Percentiles rank a stretch among this genome's conserved stretches.
These are phyloP conservation scores for Hemisphaericaspora xylanilytica DNA, from an alignment of 1,139 yeast species.

Conservation along the genomic window DNA sequence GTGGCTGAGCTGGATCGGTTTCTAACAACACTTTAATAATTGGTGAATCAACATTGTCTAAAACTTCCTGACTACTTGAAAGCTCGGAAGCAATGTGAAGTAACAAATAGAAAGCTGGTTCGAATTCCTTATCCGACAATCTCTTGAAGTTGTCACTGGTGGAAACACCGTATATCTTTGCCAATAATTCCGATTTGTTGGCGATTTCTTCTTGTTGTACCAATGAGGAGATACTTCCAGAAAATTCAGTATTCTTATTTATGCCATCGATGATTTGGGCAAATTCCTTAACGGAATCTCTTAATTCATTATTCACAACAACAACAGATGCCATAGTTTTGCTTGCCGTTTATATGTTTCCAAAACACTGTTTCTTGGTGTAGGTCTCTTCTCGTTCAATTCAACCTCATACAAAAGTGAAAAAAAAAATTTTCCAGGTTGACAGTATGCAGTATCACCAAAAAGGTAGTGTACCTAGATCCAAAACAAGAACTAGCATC, in stretches of 20 bases:
- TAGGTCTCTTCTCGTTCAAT: background rate
- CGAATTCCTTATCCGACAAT: constrained; percentile 46
- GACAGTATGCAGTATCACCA: constrained; percentile 6
- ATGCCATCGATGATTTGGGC: constrained; percentile 39
- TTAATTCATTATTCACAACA: constrained; percentile 46
- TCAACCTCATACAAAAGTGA: background rate
- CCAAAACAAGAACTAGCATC: too few relatives aligned
- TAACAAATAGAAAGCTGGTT: constrained; percentile 45
- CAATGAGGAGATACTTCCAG: constrained; percentile 26
- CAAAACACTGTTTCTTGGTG: too few relatives aligned
- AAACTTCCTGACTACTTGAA: constrained; percentile 24
- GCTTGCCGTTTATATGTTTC: background rate
- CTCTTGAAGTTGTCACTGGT: constrained; percentile 27
- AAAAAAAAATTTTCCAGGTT: constrained; percentile 11
- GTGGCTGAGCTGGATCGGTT: constrained; percentile 37
- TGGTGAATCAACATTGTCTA: constrained; percentile 26
- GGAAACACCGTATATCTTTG: constrained; percentile 27
- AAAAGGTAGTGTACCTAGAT: constrained; percentile 1
- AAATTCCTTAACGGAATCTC: constrained; percentile 42
- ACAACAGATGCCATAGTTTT: constrained; percentile 42
- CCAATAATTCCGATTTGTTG: constrained; percentile 29
- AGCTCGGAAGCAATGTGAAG: constrained; percentile 36
- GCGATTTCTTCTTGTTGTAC: constrained; percentile 26
- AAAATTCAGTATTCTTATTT: constrained; percentile 27
- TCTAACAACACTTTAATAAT: constrained; percentile 32